Evolutionary conservation across 1,284 basidiomycete species (phyloP).

Genomic region (Cryptococcus sp.): DNA sequence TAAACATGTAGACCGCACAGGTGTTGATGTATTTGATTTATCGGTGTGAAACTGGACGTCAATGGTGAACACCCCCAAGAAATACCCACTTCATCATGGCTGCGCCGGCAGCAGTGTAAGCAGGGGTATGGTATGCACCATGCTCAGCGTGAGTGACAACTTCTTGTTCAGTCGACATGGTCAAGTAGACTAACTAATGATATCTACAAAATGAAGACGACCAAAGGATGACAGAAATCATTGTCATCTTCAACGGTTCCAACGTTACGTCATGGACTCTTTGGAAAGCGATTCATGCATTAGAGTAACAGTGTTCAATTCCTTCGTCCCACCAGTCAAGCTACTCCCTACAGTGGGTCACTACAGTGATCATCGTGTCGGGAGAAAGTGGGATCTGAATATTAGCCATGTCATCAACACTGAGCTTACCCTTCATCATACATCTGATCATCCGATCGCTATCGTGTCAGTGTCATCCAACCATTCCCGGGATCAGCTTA

Average conservation of each 20-base stretch:
- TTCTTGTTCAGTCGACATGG: neutral
- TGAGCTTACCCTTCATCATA: slow-evolving; percentile 9
- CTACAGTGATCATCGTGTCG: too few species aligned
- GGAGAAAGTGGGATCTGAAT: neutral
- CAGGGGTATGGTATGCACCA: slow-evolving; percentile 23
- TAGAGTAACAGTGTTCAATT: too few species aligned
- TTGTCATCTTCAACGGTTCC: too few species aligned
- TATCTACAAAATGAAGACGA: too few species aligned
- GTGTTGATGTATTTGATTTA: slow-evolving; percentile 53
- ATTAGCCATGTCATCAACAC: neutral
- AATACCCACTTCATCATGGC: slow-evolving; percentile 45
- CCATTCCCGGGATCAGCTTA: slow-evolving; percentile 9
- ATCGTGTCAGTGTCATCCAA: neutral
- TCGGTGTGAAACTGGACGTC: slow-evolving; percentile 47
- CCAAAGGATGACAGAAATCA: too few species aligned
- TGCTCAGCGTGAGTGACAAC: slow-evolving; percentile 17
- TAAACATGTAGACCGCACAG: slow-evolving; percentile 50
- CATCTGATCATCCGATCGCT: slow-evolving; percentile 13
- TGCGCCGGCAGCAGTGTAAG: slow-evolving; percentile 43
- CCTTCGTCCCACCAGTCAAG: too few species aligned
- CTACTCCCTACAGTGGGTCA: too few species aligned
- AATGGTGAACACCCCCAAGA: neutral
- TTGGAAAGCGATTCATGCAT: too few species aligned
- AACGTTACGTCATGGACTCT: too few species aligned
- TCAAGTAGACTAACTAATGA: too few species aligned